Base-by-base conservation (phyloP, 768 basidiomycete genomes). In the Calocybe cyanea region DNA sequence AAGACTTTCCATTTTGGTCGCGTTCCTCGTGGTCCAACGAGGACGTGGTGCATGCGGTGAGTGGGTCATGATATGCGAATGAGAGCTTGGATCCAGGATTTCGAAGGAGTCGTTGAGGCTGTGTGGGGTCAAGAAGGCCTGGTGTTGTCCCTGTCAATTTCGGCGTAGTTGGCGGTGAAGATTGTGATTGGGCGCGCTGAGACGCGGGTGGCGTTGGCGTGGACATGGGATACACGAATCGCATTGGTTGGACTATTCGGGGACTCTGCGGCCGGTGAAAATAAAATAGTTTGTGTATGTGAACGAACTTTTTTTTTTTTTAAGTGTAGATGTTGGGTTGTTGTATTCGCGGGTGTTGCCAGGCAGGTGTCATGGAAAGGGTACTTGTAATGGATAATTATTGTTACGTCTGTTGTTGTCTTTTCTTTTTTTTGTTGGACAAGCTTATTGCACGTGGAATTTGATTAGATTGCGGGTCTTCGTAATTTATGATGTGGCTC, bases 21-120 rank as follows among this genome's bases (percentile, higher is more conserved):
- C n/a, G 25, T 0, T 71, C 65, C 31, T 74, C 71, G n/a, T 73
- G 39, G 73, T 66, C 39, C 66, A 75, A 24, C 60, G 68, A 15
- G 69, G 20, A 45, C 68, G 67, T 14, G 68, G 60, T 2, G 66
- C 73, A 67, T 0, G 85, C 88, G 19, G 81, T 75, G 42, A 71
- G 71, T 4, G 87, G 83, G 57, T 90, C 78, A 48, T 86, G 88
- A n/a, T 73, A 75, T 8, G 88, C 85, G 55, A 91, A 91, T 3
- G 70, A 74, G n/a, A 90, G 65, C 23, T 52, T 78, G 3, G 84
- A 78, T n/a, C 69, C 70, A 2, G 76, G 71, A 33, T 68, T 63
- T 38, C 81, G 79, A n/a, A 86, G 69, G 15, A 91, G 62, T 34
- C 87, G 81, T 13, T 65, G 57, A 10, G 68, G 65, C 59, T 91